These are phyloP conservation scores for Orbilia ellipsospora DNA, from an alignment of 2,329 filamentous ascomycete genomes.

Conservation along the genomic window DNA sequence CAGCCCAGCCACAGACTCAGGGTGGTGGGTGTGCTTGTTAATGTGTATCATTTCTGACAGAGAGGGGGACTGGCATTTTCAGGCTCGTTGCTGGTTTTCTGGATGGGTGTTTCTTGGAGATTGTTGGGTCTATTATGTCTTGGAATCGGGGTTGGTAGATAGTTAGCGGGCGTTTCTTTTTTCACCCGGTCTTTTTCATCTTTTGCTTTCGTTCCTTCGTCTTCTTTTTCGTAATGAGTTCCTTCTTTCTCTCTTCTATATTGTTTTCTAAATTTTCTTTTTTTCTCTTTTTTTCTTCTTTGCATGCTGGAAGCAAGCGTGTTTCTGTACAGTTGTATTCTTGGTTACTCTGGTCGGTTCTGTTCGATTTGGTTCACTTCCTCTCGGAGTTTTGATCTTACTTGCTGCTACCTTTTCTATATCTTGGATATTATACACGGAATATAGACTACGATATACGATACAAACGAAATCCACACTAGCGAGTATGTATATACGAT, in stretches of 20 bases:
- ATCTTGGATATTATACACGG: slow-evolving; percentile 36
- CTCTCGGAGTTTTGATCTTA: slow-evolving; percentile 17
- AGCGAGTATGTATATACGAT: neutral
- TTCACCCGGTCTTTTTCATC: slow-evolving; percentile 5
- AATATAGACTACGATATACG: slow-evolving; percentile 18
- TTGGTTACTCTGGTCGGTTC: neutral
- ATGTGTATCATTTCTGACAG: neutral
- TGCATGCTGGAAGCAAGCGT: slow-evolving; percentile 10
- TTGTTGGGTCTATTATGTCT: slow-evolving; percentile 33
- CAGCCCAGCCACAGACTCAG: slow-evolving; percentile 46
- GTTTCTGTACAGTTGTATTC: neutral
- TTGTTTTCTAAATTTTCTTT: slow-evolving; percentile 1
- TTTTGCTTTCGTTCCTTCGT: slow-evolving; percentile 4
- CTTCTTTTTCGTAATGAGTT: slow-evolving; percentile 11
- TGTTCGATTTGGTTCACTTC: slow-evolving; percentile 11
- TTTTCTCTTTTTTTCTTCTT: slow-evolving; percentile 20
- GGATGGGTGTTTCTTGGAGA: slow-evolving; percentile 5
- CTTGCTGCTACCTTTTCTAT: slow-evolving; percentile 11
- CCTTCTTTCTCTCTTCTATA: neutral
- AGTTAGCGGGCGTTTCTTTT: slow-evolving; percentile 39
- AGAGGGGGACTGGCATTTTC: no score
- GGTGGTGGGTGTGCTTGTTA: slow-evolving; percentile 58
- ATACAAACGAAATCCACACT: neutral
- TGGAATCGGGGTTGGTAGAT: slow-evolving; percentile 24
- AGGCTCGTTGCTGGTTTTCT: neutral